These are phyloP conservation scores for Geotrichum australiense DNA, from an alignment of 1,139 yeast species.

Conservation along the genomic window DNA sequence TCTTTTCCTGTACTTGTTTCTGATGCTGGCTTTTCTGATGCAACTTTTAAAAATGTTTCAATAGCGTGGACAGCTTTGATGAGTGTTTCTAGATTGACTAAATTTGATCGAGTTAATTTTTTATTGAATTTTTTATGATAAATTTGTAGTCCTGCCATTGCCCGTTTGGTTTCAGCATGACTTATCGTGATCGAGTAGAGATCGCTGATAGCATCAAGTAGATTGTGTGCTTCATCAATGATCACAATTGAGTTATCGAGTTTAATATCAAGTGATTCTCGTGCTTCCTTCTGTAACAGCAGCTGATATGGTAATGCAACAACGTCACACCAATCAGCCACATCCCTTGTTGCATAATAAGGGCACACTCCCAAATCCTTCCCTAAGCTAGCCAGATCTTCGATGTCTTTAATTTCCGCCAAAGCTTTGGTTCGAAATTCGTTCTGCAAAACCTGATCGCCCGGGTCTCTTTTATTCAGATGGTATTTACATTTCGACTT, in stretches of 20 bases:
- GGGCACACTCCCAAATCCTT: conserved; percentile 59
- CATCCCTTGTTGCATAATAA: conserved; percentile 59
- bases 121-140: conserved; percentile 57
- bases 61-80: conserved; percentile 51
- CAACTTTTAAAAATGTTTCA: conserved; percentile 40
- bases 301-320: conserved; percentile 83
- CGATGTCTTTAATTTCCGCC: conserved; percentile 70
- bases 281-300: conserved; percentile 55
- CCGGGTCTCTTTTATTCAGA: conserved; percentile 33
- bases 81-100: conserved; percentile 62
- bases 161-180: conserved; percentile 41
- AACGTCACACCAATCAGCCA: conserved; percentile 50
- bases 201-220: conserved; percentile 67
- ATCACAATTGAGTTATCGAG: conserved; percentile 62
- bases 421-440: conserved; percentile 56
- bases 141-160: conserved; percentile 43
- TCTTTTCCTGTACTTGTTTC: conserved; percentile 47
- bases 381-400: conserved; percentile 66
- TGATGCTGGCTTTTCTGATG: conserved; percentile 25
- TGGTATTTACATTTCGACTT: conserved; percentile 45
- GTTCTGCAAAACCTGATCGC: conserved; percentile 33
- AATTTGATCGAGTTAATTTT: conserved; percentile 65
- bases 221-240: conserved; percentile 90
- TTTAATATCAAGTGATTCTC: conserved; percentile 54
- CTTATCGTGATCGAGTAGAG: conserved; percentile 60